Evolutionary conservation across 2,329 filamentous ascomycete genomes (phyloP), one percentile per base, ranked within the genome.

Genomic region (Tolypocladium sp.): DNA sequence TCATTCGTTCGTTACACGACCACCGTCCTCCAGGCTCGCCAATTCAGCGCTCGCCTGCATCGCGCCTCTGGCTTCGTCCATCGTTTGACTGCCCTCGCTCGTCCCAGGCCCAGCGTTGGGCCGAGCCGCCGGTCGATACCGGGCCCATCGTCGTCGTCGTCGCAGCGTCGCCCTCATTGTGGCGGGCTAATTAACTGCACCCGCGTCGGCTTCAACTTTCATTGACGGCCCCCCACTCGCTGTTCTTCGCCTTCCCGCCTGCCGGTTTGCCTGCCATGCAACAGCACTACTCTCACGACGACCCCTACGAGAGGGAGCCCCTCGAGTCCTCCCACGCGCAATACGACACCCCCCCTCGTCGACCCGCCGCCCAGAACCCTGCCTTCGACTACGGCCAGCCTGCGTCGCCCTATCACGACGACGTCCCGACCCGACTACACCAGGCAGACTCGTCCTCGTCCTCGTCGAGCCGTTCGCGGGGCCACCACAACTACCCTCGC

Each of bases 301-400:
- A 73, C 60, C 67, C 67, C 38, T 70, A 70, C 61, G 73, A 75
- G 67, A 70, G 71, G 64, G 69, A 74, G 44, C 71, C 71, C 59
- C 68, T 74, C 54, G 72, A 71, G 49, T 64, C 64, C 56, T 60
- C 63, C 27, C 57, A 41, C 57, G 41, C 44, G 42, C 65, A 44
- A 55, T 63, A 56, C 65, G 56, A 37, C 58, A 68, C 53, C 62
- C 58, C 59, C 65, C 67, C 61, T 63, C 66, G 27, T 56, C 64
- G 59, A 13, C 57, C 20, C 33, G 58, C n/a, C 30, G 60, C 6
- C 35, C 56, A 60, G 17, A 41, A 33, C 22, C 57, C 52, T 41
- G 58, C 56, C 38, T 55, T 42, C 15, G 60, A 57, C 8, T 27
- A 59, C 51, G 30, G 35, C 40, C 40, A 58, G 15, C 38, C 55